These are phyloP conservation scores for Cadophora malorum DNA, from an alignment of 2,329 filamentous ascomycete species.

Conservation along the genomic window DNA sequence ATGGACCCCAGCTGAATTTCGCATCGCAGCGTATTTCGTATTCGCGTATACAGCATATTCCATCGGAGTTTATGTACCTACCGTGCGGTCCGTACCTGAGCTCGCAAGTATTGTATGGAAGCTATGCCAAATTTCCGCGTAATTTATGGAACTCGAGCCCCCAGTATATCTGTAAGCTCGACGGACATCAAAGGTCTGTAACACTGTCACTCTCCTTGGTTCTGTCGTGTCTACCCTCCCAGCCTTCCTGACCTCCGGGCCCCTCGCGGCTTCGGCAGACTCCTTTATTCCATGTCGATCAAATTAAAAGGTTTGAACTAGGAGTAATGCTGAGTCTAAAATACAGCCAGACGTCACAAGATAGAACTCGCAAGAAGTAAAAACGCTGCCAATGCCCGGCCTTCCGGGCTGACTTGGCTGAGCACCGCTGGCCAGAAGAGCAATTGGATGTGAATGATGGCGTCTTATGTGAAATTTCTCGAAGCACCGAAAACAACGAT, in stretches of 20 bases:
- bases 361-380: too few relatives aligned
- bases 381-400: not conserved
- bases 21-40: too few relatives aligned
- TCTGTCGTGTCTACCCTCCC: not conserved
- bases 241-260: not conserved
- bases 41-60: too few relatives aligned
- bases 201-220: not conserved
- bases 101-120: too few relatives aligned
- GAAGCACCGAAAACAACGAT: not conserved
- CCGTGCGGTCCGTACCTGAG: too few relatives aligned
- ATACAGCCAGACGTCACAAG: too few relatives aligned
- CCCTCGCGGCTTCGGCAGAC: not conserved
- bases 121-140: too few relatives aligned
- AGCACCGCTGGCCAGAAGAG: not conserved
- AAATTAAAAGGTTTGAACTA: not conserved
- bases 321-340: not conserved
- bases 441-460: conserved; percentile 2
- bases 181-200: too few relatives aligned
- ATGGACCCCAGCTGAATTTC: too few relatives aligned
- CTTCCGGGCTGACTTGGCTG: not conserved
- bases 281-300: not conserved
- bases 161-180: too few relatives aligned
- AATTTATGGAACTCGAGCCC: too few relatives aligned
- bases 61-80: too few relatives aligned
- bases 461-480: not conserved